phyloP scores from a whole-genome alignment of 2,329 filamentous ascomycete species.

The Chrysoporthe puriensis region DNA sequence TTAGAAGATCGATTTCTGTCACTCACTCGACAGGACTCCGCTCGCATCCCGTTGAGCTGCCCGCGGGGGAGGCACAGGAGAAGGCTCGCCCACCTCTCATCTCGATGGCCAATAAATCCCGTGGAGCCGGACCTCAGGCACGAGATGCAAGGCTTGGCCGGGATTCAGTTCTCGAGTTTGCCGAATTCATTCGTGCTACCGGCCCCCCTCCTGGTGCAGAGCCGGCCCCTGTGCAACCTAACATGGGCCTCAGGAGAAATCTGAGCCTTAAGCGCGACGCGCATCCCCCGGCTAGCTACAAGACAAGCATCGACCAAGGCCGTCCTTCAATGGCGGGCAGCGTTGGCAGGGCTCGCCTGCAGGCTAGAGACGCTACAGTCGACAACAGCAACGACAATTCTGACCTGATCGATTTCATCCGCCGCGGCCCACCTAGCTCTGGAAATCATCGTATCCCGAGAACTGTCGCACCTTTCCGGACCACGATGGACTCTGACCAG shows the following conservation, averaged over 20 bases:
- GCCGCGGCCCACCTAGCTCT: conserved; percentile 73
- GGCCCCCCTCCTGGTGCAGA: conserved; percentile 69
- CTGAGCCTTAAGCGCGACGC: conserved; percentile 38
- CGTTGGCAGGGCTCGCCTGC: conserved; percentile 56
- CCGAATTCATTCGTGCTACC: conserved; percentile 86
- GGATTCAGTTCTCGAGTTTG: conserved; percentile 80
- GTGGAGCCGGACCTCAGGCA: conserved; percentile 47
- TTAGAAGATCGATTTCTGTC: conserved; percentile 40
- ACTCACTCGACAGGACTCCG: conserved; percentile 42
- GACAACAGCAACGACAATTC: conserved; percentile 70
- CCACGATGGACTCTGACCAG: conserved; percentile 85
- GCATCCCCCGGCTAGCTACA: conserved; percentile 34
- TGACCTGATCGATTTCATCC: conserved; percentile 94
- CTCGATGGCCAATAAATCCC: conserved; percentile 39
- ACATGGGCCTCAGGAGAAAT: conserved; percentile 22
- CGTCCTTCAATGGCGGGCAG: conserved; percentile 39
- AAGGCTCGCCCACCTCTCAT: conserved; percentile 36
- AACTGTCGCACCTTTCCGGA: conserved; percentile 81
- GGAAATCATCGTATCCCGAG: conserved; percentile 75
- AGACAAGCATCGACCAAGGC: conserved; percentile 45
- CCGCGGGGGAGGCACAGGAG: conserved; percentile 34
- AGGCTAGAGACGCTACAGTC: conserved; percentile 72
- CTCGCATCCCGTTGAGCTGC: conserved; percentile 39
- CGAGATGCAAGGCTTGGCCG: conserved; percentile 73
- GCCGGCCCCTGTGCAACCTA: conserved; percentile 35